Base-by-base conservation (phyloP, 176 grass and related monocot species). In the Oryza coarctata region DNA sequence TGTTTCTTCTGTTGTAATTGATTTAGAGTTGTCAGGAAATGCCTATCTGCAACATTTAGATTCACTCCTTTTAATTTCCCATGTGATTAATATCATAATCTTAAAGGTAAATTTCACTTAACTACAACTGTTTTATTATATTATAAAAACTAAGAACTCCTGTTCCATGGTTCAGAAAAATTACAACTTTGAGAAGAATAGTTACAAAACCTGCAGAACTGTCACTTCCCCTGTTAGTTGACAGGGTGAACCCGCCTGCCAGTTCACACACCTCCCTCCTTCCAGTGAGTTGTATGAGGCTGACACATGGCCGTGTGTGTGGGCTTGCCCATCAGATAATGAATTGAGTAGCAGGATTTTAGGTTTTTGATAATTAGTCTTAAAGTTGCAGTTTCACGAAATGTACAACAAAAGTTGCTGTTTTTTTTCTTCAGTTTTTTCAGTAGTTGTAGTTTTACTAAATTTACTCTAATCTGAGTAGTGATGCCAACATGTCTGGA, bases 81-180 rank as follows among this genome's bases (percentile, higher is more conserved):
- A 66, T 30, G 41, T 82, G 68, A 62, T 72, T 26, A 72, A 9
- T 32, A 82, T 61, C 36, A 60, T 30, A 82, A 62, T 41, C 25
- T 61, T 3, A 61, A 22, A 23, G 6, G 52, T 9, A 58, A 23
- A 58, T 10, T 58, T 58, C 22, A 58, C 52, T 20, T 52, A 52
- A 52, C 0, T 52, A 6, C 17, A 52, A 20, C 17, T 52, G 14
- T 52, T 52, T 7, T 52, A 20, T 52, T 20, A 20, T 5, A 58
- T 23, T 23, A 58, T 23, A 23, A 58, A 58, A 58, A 23, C 52
- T 7, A 23, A 58, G 3, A 22, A 23, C 22, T 8, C 23, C 3
- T 0, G 0, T 58, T 58, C 12, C 2, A 22, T 0, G 23, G 22
- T 23, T 58, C 52, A 58, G 22, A 58, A 58, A n/a, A 10, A 23